phyloP scores from a whole-genome alignment of 2,329 filamentous ascomycete species.

The Lomentospora prolificans region DNA sequence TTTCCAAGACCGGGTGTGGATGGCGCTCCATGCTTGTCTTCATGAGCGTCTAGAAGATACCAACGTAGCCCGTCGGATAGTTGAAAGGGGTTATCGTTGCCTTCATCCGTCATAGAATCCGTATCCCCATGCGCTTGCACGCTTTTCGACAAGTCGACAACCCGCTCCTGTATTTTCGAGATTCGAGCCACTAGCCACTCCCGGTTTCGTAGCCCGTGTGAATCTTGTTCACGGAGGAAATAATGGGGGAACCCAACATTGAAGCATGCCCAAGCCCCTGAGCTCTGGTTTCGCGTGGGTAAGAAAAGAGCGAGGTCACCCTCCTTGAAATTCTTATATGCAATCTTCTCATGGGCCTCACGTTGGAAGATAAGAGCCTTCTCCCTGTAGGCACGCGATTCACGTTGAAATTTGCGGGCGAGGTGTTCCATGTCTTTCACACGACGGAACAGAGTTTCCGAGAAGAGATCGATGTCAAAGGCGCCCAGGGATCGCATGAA shows the following conservation, averaged over 20 bases:
- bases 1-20: conserved; percentile 88
- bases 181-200: conserved; percentile 98
- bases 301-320: conserved; percentile 90
- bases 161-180: conserved; percentile 78
- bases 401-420: conserved; percentile 86
- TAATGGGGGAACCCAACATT: conserved; percentile 96
- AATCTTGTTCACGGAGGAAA: conserved; percentile 88
- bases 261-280: conserved; percentile 94
- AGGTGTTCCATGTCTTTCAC: conserved; percentile 90
- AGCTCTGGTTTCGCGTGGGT: conserved; percentile 87
- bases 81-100: conserved; percentile 95
- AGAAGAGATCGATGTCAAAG: conserved; percentile 77
- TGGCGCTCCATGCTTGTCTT: conserved; percentile 86
- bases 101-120: conserved; percentile 48
- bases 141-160: conserved; percentile 83
- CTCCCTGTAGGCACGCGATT: conserved; percentile 78
- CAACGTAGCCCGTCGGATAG: conserved; percentile 88
- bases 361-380: conserved; percentile 71
- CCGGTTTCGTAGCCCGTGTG: conserved; percentile 69
- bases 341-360: conserved; percentile 91
- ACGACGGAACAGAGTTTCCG: conserved; percentile 76
- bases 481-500: conserved; percentile 65
- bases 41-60: conserved; percentile 88
- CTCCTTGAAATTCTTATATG: conserved; percentile 91
- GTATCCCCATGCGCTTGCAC: conserved; percentile 42